phyloP scores from a whole-genome alignment of 2,329 filamentous ascomycete species.

The Diaporthe australafricana region DNA sequence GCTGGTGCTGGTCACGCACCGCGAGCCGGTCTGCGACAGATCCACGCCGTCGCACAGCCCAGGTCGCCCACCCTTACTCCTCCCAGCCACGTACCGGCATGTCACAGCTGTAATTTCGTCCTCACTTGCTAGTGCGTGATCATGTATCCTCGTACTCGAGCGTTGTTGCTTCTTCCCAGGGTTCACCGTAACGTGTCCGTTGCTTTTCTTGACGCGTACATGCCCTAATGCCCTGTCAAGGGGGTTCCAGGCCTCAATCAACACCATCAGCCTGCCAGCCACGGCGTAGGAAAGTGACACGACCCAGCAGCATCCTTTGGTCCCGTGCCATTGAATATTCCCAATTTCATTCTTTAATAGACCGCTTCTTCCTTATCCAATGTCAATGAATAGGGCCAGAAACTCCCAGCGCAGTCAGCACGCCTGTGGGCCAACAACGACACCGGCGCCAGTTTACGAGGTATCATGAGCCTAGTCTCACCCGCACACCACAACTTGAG shows the following conservation, averaged over 20 bases:
- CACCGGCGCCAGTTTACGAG: too few relatives aligned
- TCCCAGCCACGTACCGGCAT: conserved; percentile 25
- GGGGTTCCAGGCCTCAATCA: not conserved
- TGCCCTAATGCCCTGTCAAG: not conserved
- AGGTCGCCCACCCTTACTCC: not conserved
- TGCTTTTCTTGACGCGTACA: conserved; percentile 7
- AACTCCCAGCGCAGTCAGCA: not conserved
- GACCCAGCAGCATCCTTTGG: not conserved
- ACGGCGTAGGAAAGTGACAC: not conserved
- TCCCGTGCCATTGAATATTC: conserved; percentile 6
- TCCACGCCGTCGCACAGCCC: not conserved
- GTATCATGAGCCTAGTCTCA: too few relatives aligned
- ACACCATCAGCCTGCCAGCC: not conserved
- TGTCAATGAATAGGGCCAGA: not conserved
- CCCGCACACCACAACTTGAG: too few relatives aligned
- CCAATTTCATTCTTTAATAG: not conserved
- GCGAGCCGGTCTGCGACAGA: conserved; percentile 14
- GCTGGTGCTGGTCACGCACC: not conserved
- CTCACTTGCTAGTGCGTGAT: conserved; percentile 14
- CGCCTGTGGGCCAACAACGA: not conserved
- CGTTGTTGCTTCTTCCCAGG: not conserved
- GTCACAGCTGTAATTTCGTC: conserved; percentile 21
- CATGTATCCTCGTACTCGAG: conserved; percentile 13
- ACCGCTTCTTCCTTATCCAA: not conserved
- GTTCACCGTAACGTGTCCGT: conserved; percentile 7